Evolutionary conservation across 768 basidiomycete genomes (phyloP).

Genomic region (Auriscalpium orientale): DNA sequence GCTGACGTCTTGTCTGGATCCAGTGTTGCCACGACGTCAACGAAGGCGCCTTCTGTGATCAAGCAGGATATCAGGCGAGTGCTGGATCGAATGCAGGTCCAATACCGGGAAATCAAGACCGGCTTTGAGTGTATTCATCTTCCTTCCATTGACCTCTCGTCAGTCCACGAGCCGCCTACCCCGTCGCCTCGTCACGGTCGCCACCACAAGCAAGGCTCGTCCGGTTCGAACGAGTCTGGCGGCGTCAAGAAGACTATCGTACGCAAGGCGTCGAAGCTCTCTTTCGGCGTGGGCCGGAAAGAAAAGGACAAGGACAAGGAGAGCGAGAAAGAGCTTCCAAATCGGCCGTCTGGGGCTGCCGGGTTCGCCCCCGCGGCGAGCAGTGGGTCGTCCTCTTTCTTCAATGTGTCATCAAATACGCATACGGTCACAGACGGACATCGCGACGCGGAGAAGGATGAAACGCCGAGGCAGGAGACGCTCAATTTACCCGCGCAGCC

Average conservation of each 20-base stretch:
- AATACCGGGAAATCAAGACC: conserved; percentile 81
- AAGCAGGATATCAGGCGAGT: conserved; percentile 81
- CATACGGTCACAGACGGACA: conserved; percentile 25
- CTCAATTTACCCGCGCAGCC: conserved; percentile 21
- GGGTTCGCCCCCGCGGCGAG: conserved; percentile 59
- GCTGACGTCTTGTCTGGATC: neutral
- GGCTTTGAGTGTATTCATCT: conserved; percentile 96
- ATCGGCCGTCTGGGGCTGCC: conserved; percentile 36
- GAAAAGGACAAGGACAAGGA: conserved; percentile 34
- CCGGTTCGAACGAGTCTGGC: conserved; percentile 45
- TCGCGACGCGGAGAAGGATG: conserved; percentile 23
- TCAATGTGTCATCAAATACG: conserved; percentile 63
- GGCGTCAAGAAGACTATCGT: conserved; percentile 47
- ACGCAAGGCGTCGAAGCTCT: conserved; percentile 73
- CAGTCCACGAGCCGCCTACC: conserved; percentile 39
- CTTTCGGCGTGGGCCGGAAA: conserved; percentile 60
- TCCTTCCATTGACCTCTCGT: conserved; percentile 86
- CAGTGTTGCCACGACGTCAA: conserved; percentile 92
- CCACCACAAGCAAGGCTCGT: conserved; percentile 38
- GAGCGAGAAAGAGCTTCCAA: conserved; percentile 34
- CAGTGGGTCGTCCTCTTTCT: conserved; percentile 78
- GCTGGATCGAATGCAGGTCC: conserved; percentile 90
- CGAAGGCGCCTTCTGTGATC: conserved; percentile 74
- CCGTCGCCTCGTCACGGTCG: conserved; percentile 26
- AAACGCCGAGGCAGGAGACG: conserved; percentile 16